A percentile compares a stretch with the other conserved stretches of the same genome.
These are phyloP conservation scores for Aquilaria yunnanensis DNA, from an alignment of 345 rosid species.

Conservation along the genomic window DNA sequence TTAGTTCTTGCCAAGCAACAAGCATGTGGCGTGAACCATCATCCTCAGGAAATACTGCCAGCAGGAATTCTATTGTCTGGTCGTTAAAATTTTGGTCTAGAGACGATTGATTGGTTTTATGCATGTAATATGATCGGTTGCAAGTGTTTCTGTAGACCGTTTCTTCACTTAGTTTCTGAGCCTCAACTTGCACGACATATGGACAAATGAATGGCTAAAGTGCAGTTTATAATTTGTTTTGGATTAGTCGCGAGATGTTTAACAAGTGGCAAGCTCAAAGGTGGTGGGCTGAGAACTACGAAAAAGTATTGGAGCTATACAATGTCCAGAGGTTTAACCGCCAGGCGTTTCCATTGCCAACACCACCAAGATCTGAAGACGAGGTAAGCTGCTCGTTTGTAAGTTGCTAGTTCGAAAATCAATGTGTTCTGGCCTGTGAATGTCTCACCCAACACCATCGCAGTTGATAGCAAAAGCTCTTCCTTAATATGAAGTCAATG, in stretches of 20 bases:
- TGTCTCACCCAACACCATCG: background rate
- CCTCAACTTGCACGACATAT: background rate
- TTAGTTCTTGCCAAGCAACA: too few relatives aligned
- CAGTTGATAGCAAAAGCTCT: too few relatives aligned
- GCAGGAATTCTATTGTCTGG: too few relatives aligned
- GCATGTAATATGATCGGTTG: too few relatives aligned
- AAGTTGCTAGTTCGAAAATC: too few relatives aligned
- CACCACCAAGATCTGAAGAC: conserved; percentile 90
- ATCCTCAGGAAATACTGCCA: too few relatives aligned
- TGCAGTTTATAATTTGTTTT: conserved; percentile 13
- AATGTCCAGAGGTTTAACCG: conserved; percentile 97
- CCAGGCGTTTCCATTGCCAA: conserved; percentile 83
- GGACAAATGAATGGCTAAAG: conserved; percentile 14
- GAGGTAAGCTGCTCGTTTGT: conserved; percentile 45
- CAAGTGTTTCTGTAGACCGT: too few relatives aligned
- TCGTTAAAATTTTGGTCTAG: too few relatives aligned
- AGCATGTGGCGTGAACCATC: too few relatives aligned
- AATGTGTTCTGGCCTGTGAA: background rate
- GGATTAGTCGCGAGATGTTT: conserved; percentile 84
- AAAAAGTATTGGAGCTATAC: conserved; percentile 91
- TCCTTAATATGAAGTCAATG: too few relatives aligned
- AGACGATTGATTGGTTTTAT: too few relatives aligned
- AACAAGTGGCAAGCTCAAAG: conserved; percentile 96
- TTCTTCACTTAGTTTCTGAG: too few relatives aligned
- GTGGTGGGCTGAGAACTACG: conserved; percentile 99